Evolutionary conservation across 306 rosid species (phyloP), one percentile per base, ranked within the genome.

Genomic region (Hippophae gyantsensis): DNA sequence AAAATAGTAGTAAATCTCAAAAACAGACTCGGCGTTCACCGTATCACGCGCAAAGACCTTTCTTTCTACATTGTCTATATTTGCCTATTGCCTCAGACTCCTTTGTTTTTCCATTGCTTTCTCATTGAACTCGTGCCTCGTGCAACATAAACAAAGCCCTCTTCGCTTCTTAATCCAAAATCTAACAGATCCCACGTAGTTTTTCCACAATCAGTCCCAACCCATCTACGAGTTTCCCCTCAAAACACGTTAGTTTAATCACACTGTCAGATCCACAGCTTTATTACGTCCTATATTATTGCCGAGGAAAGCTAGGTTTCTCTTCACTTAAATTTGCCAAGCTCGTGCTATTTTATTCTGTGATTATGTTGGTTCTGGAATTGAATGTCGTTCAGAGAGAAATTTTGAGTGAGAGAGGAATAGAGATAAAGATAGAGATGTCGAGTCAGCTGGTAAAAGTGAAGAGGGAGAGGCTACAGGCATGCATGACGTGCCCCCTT

Each of bases 401-500:
- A 45, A n/a, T 56, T 47, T 8, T 12, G 27, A 38, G 58, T 53
- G 67, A 52, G 25, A 45, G 60, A n/a, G 42, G 3, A 18, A 40
- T 51, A 52, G 9, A 10, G 14, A 13, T 8, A 47, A 43, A 48
- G n/a, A 13, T 12, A 51, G 78, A 13, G 58, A 74, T 84, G 90
- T 63, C 78, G n/a, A 65, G 64, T 47, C 86, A 69, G 68, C 82
- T 76, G 51, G 93, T 76, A 63, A 86, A 67, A 69, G 88, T 88
- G 10, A 82, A 65, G 84, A 85, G 88, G 74, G 74, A 72, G 64
- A 74, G 51, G 12, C 73, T 92, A 3, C 69, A 74, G 61, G 80
- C 90, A 81, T 88, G 96, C 99, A 85, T 92, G 96, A 88, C 88
- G 90, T 92, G 99, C 82, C 93, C 90, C 72, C 96, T 88, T 62